These are phyloP conservation scores for Phytopythium kandeliae DNA, from an alignment of 352 stramenopile species.

Conservation along the genomic window DNA sequence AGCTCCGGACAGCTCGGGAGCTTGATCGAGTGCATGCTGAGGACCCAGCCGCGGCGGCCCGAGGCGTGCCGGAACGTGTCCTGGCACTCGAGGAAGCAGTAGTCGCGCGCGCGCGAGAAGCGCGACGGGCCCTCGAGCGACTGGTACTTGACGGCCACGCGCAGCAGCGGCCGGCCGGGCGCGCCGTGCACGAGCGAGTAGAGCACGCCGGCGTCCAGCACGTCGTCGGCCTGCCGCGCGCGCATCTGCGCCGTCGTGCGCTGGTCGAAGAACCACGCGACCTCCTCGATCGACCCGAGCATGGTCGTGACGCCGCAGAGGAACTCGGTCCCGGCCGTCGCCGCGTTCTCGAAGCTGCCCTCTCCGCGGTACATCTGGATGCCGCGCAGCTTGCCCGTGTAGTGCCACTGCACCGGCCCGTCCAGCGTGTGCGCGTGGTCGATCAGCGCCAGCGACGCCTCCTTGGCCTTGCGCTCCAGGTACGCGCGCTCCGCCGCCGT, in stretches of 20 bases:
- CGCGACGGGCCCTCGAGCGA: constrained; percentile 49
- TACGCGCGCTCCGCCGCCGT: constrained; percentile 41
- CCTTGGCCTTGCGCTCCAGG: constrained; percentile 62
- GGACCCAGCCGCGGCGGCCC: constrained; percentile 60
- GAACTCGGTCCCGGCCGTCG: constrained; percentile 43
- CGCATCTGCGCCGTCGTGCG: constrained; percentile 52
- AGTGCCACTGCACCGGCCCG: constrained; percentile 68
- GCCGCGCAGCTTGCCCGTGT: constrained; percentile 62
- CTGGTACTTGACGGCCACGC: constrained; percentile 66
- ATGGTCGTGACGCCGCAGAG: constrained; percentile 75
- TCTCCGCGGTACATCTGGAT: constrained; percentile 83
- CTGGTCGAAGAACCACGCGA: constrained; percentile 65
- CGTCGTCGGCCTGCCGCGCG: constrained; percentile 53
- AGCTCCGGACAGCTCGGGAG: constrained; percentile 65
- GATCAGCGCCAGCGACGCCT: constrained; percentile 59
- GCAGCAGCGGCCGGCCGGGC: constrained; percentile 47
- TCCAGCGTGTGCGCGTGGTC: constrained; percentile 71
- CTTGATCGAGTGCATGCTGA: constrained; percentile 84
- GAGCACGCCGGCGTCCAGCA: constrained; percentile 59
- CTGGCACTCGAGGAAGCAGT: constrained; percentile 75
- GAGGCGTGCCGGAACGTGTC: constrained; percentile 74
- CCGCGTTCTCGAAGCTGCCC: constrained; percentile 31
- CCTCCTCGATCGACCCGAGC: constrained; percentile 59
- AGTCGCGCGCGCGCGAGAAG: constrained; percentile 58
- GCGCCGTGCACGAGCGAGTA: constrained; percentile 50